phyloP scores from a whole-genome alignment of 495 filamentous ascomycete species.

The Aspergillus hancockii region DNA sequence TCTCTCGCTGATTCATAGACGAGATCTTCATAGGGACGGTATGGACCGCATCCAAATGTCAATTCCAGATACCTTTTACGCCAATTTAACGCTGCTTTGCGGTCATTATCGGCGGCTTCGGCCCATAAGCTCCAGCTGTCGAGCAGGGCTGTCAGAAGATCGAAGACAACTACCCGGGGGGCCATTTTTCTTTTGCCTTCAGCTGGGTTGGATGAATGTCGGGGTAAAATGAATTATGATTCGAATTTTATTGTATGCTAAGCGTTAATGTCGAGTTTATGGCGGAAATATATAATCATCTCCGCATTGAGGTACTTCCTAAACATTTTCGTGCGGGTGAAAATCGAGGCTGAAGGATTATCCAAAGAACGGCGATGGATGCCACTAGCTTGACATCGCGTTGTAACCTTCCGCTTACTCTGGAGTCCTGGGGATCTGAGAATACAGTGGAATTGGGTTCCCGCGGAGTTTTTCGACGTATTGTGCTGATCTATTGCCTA shows the following conservation, averaged over 20 bases:
- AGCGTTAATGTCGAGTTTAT: neutral
- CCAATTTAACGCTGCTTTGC: slow-evolving; percentile 22
- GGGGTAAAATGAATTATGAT: neutral
- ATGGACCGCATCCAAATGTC: slow-evolving; percentile 28
- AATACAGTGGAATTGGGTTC: too few species aligned
- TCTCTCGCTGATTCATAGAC: slow-evolving; percentile 28
- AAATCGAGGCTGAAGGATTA: neutral
- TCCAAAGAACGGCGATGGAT: too few species aligned
- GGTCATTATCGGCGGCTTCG: slow-evolving; percentile 17
- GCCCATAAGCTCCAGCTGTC: slow-evolving; percentile 36
- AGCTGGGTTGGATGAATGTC: neutral
- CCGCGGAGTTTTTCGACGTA: too few species aligned
- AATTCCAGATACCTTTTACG: slow-evolving; percentile 29
- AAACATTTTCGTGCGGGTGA: neutral
- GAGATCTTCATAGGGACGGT: slow-evolving; percentile 32
- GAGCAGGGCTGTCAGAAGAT: slow-evolving; percentile 36
- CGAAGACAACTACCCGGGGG: slow-evolving; percentile 29
- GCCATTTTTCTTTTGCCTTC: neutral
- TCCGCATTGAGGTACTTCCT: neutral
- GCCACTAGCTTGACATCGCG: too few species aligned
- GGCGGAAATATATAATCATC: neutral
- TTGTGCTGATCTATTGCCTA: too few species aligned
- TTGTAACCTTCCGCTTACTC: too few species aligned
- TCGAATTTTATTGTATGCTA: neutral
- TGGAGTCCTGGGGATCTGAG: too few species aligned